These are phyloP conservation scores for Aureobasidium mangrovei DNA, from an alignment of 2,329 filamentous ascomycete species.

Conservation along the genomic window DNA sequence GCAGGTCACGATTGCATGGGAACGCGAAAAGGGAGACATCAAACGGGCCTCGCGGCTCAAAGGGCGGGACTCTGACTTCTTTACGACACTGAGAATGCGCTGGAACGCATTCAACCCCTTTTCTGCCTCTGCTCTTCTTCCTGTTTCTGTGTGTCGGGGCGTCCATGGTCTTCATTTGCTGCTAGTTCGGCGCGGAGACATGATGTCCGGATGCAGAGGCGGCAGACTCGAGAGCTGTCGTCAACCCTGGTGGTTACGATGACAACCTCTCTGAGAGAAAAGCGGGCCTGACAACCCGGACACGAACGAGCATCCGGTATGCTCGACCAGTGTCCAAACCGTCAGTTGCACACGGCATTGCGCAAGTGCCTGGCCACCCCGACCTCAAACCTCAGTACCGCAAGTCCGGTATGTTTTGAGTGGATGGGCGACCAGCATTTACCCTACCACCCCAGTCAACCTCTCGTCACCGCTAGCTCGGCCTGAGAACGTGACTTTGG, in stretches of 20 bases:
- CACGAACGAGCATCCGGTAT: not conserved
- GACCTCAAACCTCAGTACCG: not conserved
- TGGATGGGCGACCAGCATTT: not conserved
- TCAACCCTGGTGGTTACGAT: not conserved
- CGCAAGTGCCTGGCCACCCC: not conserved
- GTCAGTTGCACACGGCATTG: not conserved
- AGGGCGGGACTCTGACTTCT: constrained; percentile 7
- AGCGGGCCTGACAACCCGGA: not conserved
- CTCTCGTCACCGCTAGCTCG: not conserved
- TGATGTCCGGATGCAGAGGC: not conserved
- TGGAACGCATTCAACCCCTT: not conserved
- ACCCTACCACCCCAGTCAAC: not conserved
- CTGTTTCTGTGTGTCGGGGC: not conserved
- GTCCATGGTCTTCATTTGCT: not conserved
- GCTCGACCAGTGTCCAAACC: not conserved
- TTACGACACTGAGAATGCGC: not conserved
- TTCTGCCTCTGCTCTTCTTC: not conserved
- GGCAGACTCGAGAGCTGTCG: not conserved
- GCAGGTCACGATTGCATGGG: constrained; percentile 14
- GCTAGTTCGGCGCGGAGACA: not conserved
- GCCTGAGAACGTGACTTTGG: not conserved
- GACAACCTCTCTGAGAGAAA: not conserved
- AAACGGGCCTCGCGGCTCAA: constrained; percentile 9
- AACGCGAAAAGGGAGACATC: constrained; percentile 2
- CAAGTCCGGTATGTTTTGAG: not conserved